phyloP scores from a whole-genome alignment of 1,284 basidiomycete species.

The Golubevia sp. region DNA sequence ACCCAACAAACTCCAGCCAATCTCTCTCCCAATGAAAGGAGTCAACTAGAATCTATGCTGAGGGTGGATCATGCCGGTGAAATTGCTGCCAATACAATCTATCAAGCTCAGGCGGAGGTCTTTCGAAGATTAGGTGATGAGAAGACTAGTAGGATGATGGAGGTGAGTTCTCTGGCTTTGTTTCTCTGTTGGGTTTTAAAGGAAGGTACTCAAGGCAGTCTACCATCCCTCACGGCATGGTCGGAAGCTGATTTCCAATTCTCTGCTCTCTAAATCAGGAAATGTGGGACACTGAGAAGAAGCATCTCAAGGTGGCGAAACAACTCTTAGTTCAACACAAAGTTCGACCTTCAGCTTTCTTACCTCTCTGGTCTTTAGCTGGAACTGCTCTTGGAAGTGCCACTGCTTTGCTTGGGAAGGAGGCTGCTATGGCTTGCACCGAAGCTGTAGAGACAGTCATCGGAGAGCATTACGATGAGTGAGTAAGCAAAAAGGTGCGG shows the following conservation, averaged over 20 bases:
- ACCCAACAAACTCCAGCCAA: slow-evolving; percentile 2
- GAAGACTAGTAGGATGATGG: slow-evolving; percentile 33
- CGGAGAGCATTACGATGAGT: slow-evolving; percentile 98
- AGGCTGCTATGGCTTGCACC: slow-evolving; percentile 97
- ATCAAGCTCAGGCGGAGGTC: slow-evolving; percentile 54
- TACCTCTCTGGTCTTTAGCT: slow-evolving; percentile 80
- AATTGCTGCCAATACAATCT: slow-evolving; percentile 59
- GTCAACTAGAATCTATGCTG: slow-evolving; percentile 44
- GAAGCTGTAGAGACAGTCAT: slow-evolving; percentile 98
- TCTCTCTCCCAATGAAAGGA: slow-evolving; percentile 25
- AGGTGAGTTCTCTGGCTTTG: too few relatives aligned
- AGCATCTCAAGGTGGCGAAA: slow-evolving; percentile 84
- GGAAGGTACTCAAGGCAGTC: too few relatives aligned
- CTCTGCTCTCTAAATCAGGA: slow-evolving; percentile 67
- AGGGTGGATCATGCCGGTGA: slow-evolving; percentile 59
- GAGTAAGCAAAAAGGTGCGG: too few relatives aligned
- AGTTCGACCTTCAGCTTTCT: slow-evolving; percentile 80
- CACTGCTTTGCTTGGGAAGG: slow-evolving; percentile 85
- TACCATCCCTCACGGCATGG: too few relatives aligned
- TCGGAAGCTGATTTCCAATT: too few relatives aligned
- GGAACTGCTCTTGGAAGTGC: slow-evolving; percentile 82
- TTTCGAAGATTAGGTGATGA: slow-evolving; percentile 40
- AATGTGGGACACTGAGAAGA: slow-evolving; percentile 97
- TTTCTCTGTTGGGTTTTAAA: too few relatives aligned
- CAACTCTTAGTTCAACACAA: slow-evolving; percentile 80